Evolutionary conservation across 2,329 filamentous ascomycete genomes (phyloP).

Genomic region (Alternaria sp.): DNA sequence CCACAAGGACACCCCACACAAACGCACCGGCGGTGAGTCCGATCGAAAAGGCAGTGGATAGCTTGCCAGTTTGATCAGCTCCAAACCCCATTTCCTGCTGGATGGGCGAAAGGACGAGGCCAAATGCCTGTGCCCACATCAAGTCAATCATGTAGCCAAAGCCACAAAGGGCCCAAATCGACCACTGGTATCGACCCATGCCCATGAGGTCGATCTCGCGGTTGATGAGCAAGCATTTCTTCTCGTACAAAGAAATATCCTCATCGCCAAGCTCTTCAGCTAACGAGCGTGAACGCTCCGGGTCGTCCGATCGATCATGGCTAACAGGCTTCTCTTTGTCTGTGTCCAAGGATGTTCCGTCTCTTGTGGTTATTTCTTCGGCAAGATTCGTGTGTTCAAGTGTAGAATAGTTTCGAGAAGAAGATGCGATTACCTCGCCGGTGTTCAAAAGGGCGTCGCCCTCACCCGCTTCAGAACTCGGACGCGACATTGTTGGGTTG

Average conservation of each 20-base stretch:
- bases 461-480: constrained; percentile 4
- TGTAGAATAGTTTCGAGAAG: constrained; percentile 18
- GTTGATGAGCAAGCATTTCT: constrained; percentile 56
- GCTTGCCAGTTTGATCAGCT: constrained; percentile 56
- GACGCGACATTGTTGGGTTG: constrained; percentile 9
- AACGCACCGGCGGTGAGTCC: constrained; percentile 65
- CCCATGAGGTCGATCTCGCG: constrained; percentile 61
- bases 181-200: constrained; percentile 64
- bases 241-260: constrained; percentile 49
- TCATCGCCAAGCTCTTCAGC: constrained; percentile 21
- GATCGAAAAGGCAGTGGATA: constrained; percentile 63
- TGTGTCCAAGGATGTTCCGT: not conserved
- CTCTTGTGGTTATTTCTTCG: not conserved
- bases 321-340: constrained; percentile 3
- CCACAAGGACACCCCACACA: constrained; percentile 64
- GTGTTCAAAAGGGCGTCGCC: constrained; percentile 13
- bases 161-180: constrained; percentile 62
- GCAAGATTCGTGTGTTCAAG: not conserved
- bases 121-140: constrained; percentile 67
- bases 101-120: constrained; percentile 62
- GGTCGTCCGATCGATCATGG: not conserved
- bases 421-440: constrained; percentile 8
- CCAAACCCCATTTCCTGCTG: constrained; percentile 65
- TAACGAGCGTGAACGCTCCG: constrained; percentile 6
- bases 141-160: constrained; percentile 65